These are phyloP conservation scores for Austroboletus rostrupii DNA, from an alignment of 1,284 basidiomycete genomes.

Conservation along the genomic window DNA sequence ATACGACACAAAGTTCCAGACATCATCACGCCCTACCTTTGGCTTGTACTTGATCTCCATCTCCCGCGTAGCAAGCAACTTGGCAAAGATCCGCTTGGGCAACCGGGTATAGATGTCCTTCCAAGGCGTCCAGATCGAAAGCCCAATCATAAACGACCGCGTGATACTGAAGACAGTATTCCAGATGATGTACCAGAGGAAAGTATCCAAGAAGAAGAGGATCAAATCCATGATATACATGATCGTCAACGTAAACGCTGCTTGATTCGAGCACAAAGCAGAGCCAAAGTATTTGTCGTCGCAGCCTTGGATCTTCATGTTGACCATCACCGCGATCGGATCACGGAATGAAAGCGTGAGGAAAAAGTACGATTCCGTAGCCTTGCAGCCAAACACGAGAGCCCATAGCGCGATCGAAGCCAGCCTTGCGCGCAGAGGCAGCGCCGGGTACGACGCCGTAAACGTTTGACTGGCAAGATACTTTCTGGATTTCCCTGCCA, in stretches of 20 bases:
- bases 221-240: conserved; percentile 97
- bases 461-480: conserved; percentile 97
- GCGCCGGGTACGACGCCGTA: conserved; percentile 87
- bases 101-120: conserved; percentile 91
- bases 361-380: conserved; percentile 94
- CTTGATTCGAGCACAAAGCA: conserved; percentile 81
- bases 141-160: conserved; percentile 83
- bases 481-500: conserved; percentile 89
- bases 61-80: conserved; percentile 86
- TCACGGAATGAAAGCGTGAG: conserved; percentile 88
- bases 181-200: conserved; percentile 97
- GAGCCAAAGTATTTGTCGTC: conserved; percentile 79
- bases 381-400: conserved; percentile 90
- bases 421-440: conserved; percentile 44
- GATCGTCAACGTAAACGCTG: conserved; percentile 86
- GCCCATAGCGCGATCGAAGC: conserved; percentile 58
- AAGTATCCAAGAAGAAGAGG: conserved; percentile 96
- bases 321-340: conserved; percentile 89
- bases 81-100: conserved; percentile 94
- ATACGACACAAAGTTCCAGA: conserved; percentile 92
- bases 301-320: conserved; percentile 85
- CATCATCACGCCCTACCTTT: conserved; percentile 99
- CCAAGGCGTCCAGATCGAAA: conserved; percentile 98
- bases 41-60: conserved; percentile 99
- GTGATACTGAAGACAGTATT: conserved; percentile 90